Percentiles rank a stretch among this genome's conserved stretches.
phyloP scores from a whole-genome alignment of 306 rosid genomes.

The Sechiopsis laciniata region DNA sequence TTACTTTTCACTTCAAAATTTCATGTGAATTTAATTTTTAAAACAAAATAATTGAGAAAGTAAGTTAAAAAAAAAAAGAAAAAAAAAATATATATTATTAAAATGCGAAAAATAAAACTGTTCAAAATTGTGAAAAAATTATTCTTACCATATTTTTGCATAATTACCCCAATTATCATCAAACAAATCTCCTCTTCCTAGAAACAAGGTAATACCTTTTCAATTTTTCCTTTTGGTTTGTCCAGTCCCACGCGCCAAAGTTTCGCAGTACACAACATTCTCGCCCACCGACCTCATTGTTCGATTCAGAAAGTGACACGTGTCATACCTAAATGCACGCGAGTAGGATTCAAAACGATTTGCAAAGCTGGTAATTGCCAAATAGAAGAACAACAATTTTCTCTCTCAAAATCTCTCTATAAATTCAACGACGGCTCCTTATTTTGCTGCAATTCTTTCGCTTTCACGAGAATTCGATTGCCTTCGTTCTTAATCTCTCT shows the following conservation, averaged over 20 bases:
- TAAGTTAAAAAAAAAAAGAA: too few relatives aligned
- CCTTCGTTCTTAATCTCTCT: neutral
- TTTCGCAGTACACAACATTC: neutral
- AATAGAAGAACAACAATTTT: neutral
- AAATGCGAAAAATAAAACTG: too few relatives aligned
- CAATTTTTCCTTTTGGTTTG: too few relatives aligned
- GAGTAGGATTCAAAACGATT: neutral
- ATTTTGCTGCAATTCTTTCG: neutral
- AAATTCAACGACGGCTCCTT: neutral
- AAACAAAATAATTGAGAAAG: too few relatives aligned
- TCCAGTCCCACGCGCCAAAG: neutral
- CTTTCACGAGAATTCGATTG: conserved; percentile 4
- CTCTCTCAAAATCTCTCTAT: neutral
- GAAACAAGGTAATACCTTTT: neutral
- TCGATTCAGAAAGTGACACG: neutral
- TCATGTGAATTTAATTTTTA: too few relatives aligned
- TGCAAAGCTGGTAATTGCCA: neutral
- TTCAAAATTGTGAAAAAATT: too few relatives aligned
- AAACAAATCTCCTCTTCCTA: neutral
- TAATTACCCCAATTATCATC: neutral
- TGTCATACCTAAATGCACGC: neutral
- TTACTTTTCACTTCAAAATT: too few relatives aligned
- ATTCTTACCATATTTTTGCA: neutral
- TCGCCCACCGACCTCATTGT: neutral
- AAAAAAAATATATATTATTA: too few relatives aligned